These are phyloP conservation scores for Fusarium paranaense DNA, from an alignment of 2,329 filamentous ascomycete genomes.

Conservation along the genomic window DNA sequence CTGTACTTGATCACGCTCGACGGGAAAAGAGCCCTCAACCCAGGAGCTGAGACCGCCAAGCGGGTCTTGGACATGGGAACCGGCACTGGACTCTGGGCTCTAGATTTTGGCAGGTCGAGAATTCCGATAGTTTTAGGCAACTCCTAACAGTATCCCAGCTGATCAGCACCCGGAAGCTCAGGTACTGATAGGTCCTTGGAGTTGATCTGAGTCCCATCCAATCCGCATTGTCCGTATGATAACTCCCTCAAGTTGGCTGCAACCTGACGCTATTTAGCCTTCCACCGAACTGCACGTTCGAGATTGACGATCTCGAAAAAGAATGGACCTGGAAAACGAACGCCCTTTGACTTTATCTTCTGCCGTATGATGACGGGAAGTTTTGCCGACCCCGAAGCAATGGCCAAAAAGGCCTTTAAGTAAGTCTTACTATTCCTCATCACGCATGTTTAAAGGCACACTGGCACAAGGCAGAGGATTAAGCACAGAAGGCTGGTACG, in stretches of 20 bases:
- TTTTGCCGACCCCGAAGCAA: not conserved
- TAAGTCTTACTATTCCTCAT: not conserved
- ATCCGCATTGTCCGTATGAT: conserved; percentile 15
- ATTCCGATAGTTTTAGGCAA: too few species aligned
- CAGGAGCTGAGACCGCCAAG: conserved; percentile 13
- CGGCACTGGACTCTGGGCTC: conserved; percentile 25
- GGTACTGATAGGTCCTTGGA: conserved; percentile 29
- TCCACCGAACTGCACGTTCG: conserved; percentile 21
- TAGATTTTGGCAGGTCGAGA: conserved; percentile 6
- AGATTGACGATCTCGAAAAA: conserved; percentile 29
- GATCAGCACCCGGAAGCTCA: conserved; percentile 22
- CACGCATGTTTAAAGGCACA: rapidly evolving
- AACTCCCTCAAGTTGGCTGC: rapidly evolving
- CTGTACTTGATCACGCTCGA: conserved; percentile 18
- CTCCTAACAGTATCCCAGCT: not conserved
- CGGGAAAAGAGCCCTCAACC: conserved; percentile 24
- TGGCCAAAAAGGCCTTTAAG: conserved; percentile 9
- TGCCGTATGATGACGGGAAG: conserved; percentile 31
- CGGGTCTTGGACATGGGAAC: conserved; percentile 26
- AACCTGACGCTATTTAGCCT: not conserved
- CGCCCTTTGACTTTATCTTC: conserved; percentile 25
- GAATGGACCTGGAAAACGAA: conserved; percentile 21
- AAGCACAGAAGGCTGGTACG: conserved; percentile 20
- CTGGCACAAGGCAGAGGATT: not conserved
- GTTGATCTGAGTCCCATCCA: conserved; percentile 27